Base-by-base conservation (phyloP, 192 early-diverging fungal genomes). In the Backusella morwellensis region DNA sequence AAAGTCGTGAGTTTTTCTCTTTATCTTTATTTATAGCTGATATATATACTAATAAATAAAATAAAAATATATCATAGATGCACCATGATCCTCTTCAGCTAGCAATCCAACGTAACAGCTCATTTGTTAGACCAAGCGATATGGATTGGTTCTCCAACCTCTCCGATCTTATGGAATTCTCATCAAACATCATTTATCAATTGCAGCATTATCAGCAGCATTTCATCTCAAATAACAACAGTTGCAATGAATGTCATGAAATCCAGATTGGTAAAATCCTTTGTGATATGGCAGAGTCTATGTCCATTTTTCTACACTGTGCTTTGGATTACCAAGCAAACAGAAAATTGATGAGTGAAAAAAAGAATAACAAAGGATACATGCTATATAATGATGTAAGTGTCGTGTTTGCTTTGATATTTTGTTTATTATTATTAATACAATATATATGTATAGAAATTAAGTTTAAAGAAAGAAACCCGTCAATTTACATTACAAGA, bases 401-500 rank as follows among this genome's bases (percentile, higher is more conserved):
- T 35, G 6, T 0, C 21, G 17, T 3, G 7, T 40, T 7, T 35
- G 35, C 14, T 35, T 5, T 47, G 36, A 8, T 34, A 6, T n/a
- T 35, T 21, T 63, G 14, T 21, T 38, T 63, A 74, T 23, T 23
- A 63, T 3, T 32, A 32, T 32, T 32, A 32, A 32, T 32, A 32
- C 32, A 32, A 32, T 32, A 21, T 32, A 40, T 3, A 34, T 21
- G 0, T 54, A 66, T 70, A 42, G 73, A 86, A 67, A 78, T 76
- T 78, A 79, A 36, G 15, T 47, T 73, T 34, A 52, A 78, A 47
- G 76, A 88, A 85, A 34, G 87, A 90, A 75, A 86, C 83, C 3
- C 86, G 81, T 19, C 84, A 82, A n/a, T 85, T 94, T 35, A 87
- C 85, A 35, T 79, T 97, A 29, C 83, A 85, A 36, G 93, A 92